Evolutionary conservation across 2,329 filamentous ascomycete genomes (phyloP), one percentile per base, ranked within the genome.

Genomic region (Ophiostoma quercus): DNA sequence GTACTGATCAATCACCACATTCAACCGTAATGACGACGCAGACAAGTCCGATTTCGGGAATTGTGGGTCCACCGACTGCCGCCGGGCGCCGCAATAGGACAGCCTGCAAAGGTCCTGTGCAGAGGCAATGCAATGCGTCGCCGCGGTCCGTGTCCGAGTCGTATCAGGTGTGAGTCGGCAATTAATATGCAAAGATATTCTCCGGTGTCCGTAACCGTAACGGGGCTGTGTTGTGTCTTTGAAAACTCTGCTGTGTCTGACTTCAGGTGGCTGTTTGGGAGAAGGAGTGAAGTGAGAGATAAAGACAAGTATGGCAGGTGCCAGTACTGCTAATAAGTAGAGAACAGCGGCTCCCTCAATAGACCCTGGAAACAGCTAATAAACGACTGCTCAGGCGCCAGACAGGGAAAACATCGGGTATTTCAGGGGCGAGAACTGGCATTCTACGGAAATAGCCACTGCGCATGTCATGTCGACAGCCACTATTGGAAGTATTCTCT

Each of bases 51-150:
- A 70, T 39, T 43, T 70, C 54, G 66, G 66, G 41, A 29, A 63
- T 63, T 67, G 54, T 66, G 68, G 68, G 63, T 22, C 34, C n/a
- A 54, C 66, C 69, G 68, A 70, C 68, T 70, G 69, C 69, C 68
- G 69, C 19, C 65, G 25, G 68, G 41, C 14, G 69, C 69, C 51
- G 54, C 25, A 63, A 63, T 37, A 63, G 19, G 60, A 63, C 51
- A 25, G 32, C 43, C 43, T 19, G 43, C 43, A 47, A 6, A 47
- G 7, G 43, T 47, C 43, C 43, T 47, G 43, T 47, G 43, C 43
- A 47, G 16, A 6, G 43, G 22, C 9, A 57, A 25, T 57, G 51
- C 22, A 22, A 5, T 22, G 51, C 51, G 47, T 25, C n/a, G 51
- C 51, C 51, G 51, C n/a, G 22, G 51, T 25, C 51, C 51, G 51